Conservation (phyloP, 192 early-diverging fungal genomes). For the Coemansia sp. region DNA sequence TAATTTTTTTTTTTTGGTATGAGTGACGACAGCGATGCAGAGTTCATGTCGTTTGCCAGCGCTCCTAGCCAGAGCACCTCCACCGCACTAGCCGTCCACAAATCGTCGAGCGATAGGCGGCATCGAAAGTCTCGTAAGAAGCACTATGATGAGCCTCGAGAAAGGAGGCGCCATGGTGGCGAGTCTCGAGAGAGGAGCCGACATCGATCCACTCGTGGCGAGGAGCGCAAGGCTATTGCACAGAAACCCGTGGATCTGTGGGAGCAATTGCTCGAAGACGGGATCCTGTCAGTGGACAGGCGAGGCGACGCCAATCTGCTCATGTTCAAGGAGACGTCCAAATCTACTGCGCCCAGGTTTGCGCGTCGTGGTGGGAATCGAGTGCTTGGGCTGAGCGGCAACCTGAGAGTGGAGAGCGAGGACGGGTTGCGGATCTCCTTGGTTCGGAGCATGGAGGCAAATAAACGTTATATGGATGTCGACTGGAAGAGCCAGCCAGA, state of each 20-base stretch:
- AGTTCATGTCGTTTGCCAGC: constrained; percentile 27
- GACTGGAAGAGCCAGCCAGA: constrained; percentile 15
- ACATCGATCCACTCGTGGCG: background rate
- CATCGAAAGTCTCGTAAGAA: background rate
- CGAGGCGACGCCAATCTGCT: constrained; percentile 17
- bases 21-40: constrained; percentile 29
- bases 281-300: constrained; percentile 13
- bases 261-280: constrained; percentile 6
- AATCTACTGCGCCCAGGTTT: constrained; percentile 26
- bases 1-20: background rate
- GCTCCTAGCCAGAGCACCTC: constrained; percentile 7
- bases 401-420: background rate
- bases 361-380: constrained; percentile 8
- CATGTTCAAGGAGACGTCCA: constrained; percentile 13
- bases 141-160: constrained; percentile 4
- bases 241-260: background rate
- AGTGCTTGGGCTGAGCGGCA: constrained; percentile 8
- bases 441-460: background rate
- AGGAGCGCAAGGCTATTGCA: background rate
- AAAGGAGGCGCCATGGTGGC: background rate
- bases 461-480: constrained; percentile 12
- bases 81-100: background rate
- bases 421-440: constrained; percentile 13
- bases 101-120: background rate
- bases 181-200: background rate